A percentile compares a stretch with the other conserved stretches of the same genome.
phyloP scores from a whole-genome alignment of 2,329 filamentous ascomycete genomes.

The Stemphylium lycopersici region DNA sequence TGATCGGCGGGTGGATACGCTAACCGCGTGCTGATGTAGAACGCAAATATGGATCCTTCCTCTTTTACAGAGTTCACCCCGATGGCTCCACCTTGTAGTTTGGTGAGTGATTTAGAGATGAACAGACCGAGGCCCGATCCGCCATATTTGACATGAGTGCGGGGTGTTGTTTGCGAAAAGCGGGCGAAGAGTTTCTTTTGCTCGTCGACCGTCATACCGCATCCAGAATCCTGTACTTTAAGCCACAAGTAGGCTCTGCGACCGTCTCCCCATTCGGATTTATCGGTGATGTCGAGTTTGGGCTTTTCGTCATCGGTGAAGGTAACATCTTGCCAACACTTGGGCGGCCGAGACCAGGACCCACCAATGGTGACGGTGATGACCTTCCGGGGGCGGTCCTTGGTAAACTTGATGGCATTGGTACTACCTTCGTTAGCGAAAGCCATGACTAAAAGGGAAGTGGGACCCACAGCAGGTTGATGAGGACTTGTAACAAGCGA shows the following conservation, averaged over 20 bases:
- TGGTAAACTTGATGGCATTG: constrained; percentile 46
- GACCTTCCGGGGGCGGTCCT: constrained; percentile 39
- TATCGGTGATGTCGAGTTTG: constrained; percentile 11
- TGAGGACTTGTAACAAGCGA: constrained; percentile 34
- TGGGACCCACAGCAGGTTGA: constrained; percentile 36
- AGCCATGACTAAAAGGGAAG: constrained; percentile 18
- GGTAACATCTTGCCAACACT: constrained; percentile 21
- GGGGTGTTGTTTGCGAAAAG: constrained; percentile 39
- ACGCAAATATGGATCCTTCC: constrained; percentile 48
- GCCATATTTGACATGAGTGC: constrained; percentile 48
- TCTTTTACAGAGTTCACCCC: constrained; percentile 48
- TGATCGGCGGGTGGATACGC: constrained; percentile 18
- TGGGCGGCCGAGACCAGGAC: constrained; percentile 21
- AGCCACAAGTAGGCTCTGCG: constrained; percentile 45
- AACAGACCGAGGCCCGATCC: constrained; percentile 53
- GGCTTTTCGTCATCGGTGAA: constrained; percentile 20
- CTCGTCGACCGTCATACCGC: constrained; percentile 48
- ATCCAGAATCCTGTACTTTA: constrained; percentile 48
- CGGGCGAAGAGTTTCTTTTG: constrained; percentile 42
- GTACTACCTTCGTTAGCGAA: constrained; percentile 36
- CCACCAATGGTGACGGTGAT: constrained; percentile 50
- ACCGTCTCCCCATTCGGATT: constrained; percentile 41
- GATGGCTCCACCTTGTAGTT: constrained; percentile 50
- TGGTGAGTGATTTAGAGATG: constrained; percentile 46
- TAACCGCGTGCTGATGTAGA: constrained; percentile 46